Conservation (phyloP, 495 filamentous ascomycete species). For the Hyaloscypha finlandica region DNA sequence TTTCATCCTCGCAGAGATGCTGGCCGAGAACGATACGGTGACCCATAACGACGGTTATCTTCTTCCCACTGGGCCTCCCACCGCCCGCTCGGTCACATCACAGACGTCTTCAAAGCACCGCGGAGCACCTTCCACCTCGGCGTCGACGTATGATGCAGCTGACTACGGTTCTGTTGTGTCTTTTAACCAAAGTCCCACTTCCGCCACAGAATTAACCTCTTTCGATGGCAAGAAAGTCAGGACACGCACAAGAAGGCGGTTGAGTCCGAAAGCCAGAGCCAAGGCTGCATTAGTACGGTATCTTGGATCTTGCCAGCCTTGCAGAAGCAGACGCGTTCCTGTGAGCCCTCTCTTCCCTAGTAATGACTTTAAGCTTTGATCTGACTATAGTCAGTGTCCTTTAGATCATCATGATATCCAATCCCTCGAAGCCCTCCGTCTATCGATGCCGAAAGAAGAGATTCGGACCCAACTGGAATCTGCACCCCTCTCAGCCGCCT, state of each 20-base stretch:
- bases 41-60: conserved; percentile 13
- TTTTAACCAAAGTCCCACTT: conserved; percentile 26
- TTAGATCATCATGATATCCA: conserved; percentile 33
- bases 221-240: conserved; percentile 28
- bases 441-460: not conserved
- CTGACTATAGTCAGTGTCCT: conserved; percentile 25
- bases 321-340: conserved; percentile 20
- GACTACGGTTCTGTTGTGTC: conserved; percentile 30
- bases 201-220: conserved; percentile 21
- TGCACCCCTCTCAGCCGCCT: conserved; percentile 6
- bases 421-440: conserved; percentile 11
- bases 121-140: conserved; percentile 18
- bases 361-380: not conserved
- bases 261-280: conserved; percentile 20
- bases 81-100: conserved; percentile 19
- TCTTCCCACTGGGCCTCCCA: conserved; percentile 8
- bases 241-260: conserved; percentile 10
- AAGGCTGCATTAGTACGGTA: conserved; percentile 30
- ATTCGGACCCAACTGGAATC: not conserved
- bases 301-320: conserved; percentile 23
- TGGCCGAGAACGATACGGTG: conserved; percentile 12
- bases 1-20: conserved; percentile 16
- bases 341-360: conserved; percentile 13
- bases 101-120: conserved; percentile 17
- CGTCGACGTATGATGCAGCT: conserved; percentile 21